Evolutionary conservation across 352 stramenopile genomes (phyloP), one percentile per base, ranked within the genome.

Genomic region (Ochromonadaceae sp.): DNA sequence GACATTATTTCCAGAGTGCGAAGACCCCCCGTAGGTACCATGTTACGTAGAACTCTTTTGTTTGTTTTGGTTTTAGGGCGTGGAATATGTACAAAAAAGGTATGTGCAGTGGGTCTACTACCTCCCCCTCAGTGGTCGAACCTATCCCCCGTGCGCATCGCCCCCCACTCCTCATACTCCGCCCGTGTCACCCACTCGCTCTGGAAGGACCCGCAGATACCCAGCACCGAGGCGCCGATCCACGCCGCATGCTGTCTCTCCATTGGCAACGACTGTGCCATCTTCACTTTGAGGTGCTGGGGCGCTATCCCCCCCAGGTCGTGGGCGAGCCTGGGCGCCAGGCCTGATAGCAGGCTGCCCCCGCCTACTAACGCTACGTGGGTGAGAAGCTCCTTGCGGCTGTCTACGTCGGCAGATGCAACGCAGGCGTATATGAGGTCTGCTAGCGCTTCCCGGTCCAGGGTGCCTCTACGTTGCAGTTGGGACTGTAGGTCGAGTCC

Each of bases 101-200:
- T n/a, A n/a, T n/a, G n/a, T n/a, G n/a, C n/a, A n/a, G n/a, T n/a
- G n/a, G n/a, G n/a, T n/a, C n/a, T n/a, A n/a, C n/a, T n/a, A n/a
- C n/a, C n/a, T n/a, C n/a, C n/a, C n/a, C n/a, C n/a, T n/a, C n/a
- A n/a, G n/a, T n/a, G n/a, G n/a, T n/a, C n/a, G n/a, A n/a, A n/a
- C n/a, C n/a, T n/a, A n/a, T n/a, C n/a, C n/a, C n/a, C n/a, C n/a
- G n/a, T n/a, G n/a, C n/a, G n/a, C n/a, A n/a, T n/a, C n/a, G n/a
- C n/a, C n/a, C 55, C 55, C 36, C 52, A 36, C 25, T 65, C 56
- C 30, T 39, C 39, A 30, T 65, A 65, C 10, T 65, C 40, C 20
- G 39, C 9, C 30, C 32, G 22, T 28, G 7, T 30, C 4, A 65
- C n/a, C 56, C 56, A 65, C 38, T 44, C 15, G 30, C 55, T 40